Percentiles rank a stretch among this genome's conserved stretches.
Evolutionary conservation across 805 yeast genomes (phyloP).

Genomic region (Saccharomycopsis schoenii): DNA sequence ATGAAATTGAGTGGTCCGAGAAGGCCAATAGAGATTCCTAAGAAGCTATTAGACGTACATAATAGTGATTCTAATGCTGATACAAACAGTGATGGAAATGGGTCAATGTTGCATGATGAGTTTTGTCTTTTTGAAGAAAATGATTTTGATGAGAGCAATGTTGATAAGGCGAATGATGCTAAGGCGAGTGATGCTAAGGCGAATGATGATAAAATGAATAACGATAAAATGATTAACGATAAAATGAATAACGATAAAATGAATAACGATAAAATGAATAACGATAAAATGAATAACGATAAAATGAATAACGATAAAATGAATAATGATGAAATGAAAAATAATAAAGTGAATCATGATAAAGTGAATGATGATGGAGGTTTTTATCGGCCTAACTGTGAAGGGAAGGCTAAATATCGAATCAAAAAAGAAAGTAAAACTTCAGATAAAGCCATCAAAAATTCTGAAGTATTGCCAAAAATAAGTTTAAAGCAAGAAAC

Average conservation of each 20-base stretch:
- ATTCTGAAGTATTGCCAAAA: not conserved
- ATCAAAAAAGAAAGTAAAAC: not conserved
- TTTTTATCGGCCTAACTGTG: no score
- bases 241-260: no score
- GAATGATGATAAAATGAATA: no score
- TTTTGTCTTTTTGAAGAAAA: not conserved
- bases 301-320: no score
- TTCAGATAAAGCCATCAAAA: not conserved
- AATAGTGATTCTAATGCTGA: not conserved
- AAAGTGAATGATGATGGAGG: no score
- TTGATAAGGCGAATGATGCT: not conserved
- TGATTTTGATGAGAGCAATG: not conserved
- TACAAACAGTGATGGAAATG: not conserved
- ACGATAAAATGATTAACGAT: no score
- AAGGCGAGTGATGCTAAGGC: no score
- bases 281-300: no score
- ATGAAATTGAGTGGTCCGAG: slow-evolving; percentile 18
- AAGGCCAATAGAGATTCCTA: slow-evolving; percentile 16
- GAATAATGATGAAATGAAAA: no score
- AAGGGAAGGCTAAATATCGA: not conserved
- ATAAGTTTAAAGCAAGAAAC: not conserved
- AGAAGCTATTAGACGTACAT: not conserved
- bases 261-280: no score
- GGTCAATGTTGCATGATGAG: not conserved
- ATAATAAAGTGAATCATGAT: no score